Percentiles rank a stretch among this genome's conserved stretches.
Conservation (phyloP, 2,329 filamentous ascomycete genomes). For the Kalmusia sp. region DNA sequence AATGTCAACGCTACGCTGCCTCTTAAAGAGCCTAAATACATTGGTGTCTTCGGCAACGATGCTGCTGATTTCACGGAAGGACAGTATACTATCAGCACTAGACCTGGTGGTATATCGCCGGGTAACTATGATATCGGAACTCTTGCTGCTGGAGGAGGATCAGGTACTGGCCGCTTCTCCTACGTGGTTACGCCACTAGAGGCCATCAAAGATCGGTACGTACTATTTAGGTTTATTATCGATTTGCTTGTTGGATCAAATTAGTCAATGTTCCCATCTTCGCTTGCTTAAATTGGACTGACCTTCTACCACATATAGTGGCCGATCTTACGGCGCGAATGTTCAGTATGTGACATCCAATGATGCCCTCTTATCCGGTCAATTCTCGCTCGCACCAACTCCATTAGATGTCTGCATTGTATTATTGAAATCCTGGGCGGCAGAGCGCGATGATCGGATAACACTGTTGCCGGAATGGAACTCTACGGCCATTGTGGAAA, state of each 20-base stretch:
- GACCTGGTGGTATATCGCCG: slow-evolving; percentile 6
- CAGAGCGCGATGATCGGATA: slow-evolving; percentile 52
- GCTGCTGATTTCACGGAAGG: slow-evolving; percentile 59
- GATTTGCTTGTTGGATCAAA: too few species aligned
- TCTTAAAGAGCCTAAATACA: slow-evolving; percentile 56
- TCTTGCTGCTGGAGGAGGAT: slow-evolving; percentile 49
- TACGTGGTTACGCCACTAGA: slow-evolving; percentile 51
- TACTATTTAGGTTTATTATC: too few species aligned
- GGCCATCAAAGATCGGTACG: slow-evolving; percentile 47
- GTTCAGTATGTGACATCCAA: slow-evolving; percentile 58
- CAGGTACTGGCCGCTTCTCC: slow-evolving; percentile 48
- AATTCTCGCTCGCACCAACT: slow-evolving; percentile 35
- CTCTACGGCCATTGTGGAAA: slow-evolving; percentile 47
- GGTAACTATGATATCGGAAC: slow-evolving; percentile 52
- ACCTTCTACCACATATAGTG: too few species aligned
- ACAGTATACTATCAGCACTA: slow-evolving; percentile 22
- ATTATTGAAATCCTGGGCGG: slow-evolving; percentile 62
- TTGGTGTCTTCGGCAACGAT: slow-evolving; percentile 59
- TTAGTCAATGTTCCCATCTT: too few species aligned
- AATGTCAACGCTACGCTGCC: slow-evolving; percentile 58
- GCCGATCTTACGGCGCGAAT: slow-evolving; percentile 36
- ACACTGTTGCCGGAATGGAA: slow-evolving; percentile 53
- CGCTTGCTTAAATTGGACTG: too few species aligned
- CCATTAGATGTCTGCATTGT: slow-evolving; percentile 58
- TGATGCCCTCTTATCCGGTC: slow-evolving; percentile 34